Evolutionary conservation across 2,329 filamentous ascomycete genomes (phyloP).

Genomic region (Aureobasidium namibiae): DNA sequence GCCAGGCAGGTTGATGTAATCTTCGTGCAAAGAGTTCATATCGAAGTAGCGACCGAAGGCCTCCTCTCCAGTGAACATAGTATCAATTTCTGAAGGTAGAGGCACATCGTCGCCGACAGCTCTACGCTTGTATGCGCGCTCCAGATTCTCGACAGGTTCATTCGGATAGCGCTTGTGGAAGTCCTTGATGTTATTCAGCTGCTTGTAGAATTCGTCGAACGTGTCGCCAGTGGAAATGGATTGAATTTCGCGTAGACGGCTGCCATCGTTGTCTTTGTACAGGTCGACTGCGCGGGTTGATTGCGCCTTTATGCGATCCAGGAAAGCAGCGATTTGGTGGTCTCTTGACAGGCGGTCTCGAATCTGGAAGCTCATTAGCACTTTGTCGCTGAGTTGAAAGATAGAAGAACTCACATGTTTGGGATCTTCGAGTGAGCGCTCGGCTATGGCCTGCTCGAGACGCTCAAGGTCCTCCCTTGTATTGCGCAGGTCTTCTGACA

Average conservation of each 20-base stretch:
- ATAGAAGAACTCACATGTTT: constrained; percentile 47
- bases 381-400: neutral
- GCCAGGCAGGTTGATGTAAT: constrained; percentile 80
- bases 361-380: constrained; percentile 47
- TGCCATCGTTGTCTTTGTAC: constrained; percentile 70
- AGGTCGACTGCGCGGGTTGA: constrained; percentile 72
- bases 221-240: constrained; percentile 76
- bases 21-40: constrained; percentile 72
- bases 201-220: constrained; percentile 85
- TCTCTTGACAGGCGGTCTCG: constrained; percentile 84
- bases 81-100: constrained; percentile 64
- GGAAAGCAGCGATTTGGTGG: constrained; percentile 81
- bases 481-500: constrained; percentile 87
- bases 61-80: constrained; percentile 93
- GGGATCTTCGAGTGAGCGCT: constrained; percentile 81
- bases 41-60: constrained; percentile 90
- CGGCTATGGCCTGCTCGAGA: constrained; percentile 85
- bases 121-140: constrained; percentile 76
- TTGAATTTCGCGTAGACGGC: constrained; percentile 71
- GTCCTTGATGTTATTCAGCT: constrained; percentile 70
- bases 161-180: constrained; percentile 90
- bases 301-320: constrained; percentile 80
- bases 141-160: constrained; percentile 89
- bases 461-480: constrained; percentile 95
- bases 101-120: constrained; percentile 52